Conservation (phyloP, 805 yeast species). For the Yarrowia bubula region DNA sequence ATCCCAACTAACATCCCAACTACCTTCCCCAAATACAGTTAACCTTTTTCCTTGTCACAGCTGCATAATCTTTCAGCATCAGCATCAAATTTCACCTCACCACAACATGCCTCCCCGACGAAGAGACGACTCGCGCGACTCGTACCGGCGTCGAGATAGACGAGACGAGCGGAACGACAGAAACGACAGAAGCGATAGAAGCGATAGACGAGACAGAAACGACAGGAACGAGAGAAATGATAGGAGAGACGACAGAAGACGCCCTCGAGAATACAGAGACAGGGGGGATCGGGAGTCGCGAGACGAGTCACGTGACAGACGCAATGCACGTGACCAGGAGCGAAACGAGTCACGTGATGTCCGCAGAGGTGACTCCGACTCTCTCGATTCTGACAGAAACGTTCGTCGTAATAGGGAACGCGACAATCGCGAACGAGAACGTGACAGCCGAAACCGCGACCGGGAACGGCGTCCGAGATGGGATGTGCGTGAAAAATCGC, state of each 20-base stretch:
- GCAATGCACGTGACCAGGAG: too few relatives aligned
- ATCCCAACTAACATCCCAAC: background rate
- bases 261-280: background rate
- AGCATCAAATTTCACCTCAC: background rate
- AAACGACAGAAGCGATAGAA: background rate
- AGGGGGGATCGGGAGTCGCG: background rate
- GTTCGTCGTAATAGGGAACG: background rate
- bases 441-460: background rate
- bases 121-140: constrained; percentile 5
- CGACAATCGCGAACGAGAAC: background rate
- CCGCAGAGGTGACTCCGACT: background rate
- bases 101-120: constrained; percentile 8
- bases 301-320: background rate
- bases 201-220: background rate
- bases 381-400: background rate
- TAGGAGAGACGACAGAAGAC: background rate
- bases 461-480: constrained; percentile 1
- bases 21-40: background rate
- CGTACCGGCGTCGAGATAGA: background rate
- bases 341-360: too few relatives aligned
- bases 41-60: background rate
- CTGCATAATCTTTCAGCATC: constrained; percentile 1
- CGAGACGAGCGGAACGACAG: background rate
- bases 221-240: background rate
- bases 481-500: constrained; percentile 11